A percentile compares a stretch with the other conserved stretches of the same genome.
Conservation (phyloP, 2,329 filamentous ascomycete species). For the Massarina eburnea region DNA sequence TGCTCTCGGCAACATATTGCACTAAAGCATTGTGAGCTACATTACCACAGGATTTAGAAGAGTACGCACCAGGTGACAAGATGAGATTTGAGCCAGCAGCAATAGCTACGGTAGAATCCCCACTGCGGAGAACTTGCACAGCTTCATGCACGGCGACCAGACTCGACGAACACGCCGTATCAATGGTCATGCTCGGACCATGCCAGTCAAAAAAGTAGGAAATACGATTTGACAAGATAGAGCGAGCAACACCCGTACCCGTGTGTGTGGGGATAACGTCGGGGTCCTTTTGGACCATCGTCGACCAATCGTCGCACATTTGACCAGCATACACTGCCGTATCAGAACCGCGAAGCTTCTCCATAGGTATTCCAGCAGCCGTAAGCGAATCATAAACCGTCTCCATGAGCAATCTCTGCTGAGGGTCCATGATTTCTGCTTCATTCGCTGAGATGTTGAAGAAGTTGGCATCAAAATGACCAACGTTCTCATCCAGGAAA, state of each 20-base stretch:
- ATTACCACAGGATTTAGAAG: slow-evolving; percentile 1
- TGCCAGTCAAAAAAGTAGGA: slow-evolving; percentile 41
- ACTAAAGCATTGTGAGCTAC: no score
- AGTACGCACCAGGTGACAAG: slow-evolving; percentile 14
- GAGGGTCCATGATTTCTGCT: slow-evolving; percentile 14
- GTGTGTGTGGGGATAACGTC: background rate
- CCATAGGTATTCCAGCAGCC: background rate
- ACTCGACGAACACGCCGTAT: slow-evolving; percentile 42
- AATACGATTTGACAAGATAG: slow-evolving; percentile 38
- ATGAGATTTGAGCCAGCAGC: slow-evolving; percentile 22
- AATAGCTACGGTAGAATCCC: slow-evolving; percentile 15
- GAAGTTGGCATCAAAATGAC: slow-evolving; percentile 14
- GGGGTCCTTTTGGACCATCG: background rate
- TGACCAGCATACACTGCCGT: slow-evolving; percentile 11
- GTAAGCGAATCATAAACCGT: slow-evolving; percentile 9
- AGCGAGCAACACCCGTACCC: background rate
- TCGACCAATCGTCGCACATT: slow-evolving; percentile 9
- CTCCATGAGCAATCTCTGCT: slow-evolving; percentile 15
- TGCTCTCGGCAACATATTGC: slow-evolving; percentile 25
- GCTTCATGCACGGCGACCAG: slow-evolving; percentile 31
- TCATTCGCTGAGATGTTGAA: slow-evolving; percentile 12
- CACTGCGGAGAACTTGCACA: slow-evolving; percentile 10
- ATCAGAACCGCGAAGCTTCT: slow-evolving; percentile 2
- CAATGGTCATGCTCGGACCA: slow-evolving; percentile 39
- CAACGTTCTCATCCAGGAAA: slow-evolving; percentile 9